Evolutionary conservation across 495 filamentous ascomycete genomes (phyloP), one percentile per base, ranked within the genome.

Genomic region (Tuber aestivum): DNA sequence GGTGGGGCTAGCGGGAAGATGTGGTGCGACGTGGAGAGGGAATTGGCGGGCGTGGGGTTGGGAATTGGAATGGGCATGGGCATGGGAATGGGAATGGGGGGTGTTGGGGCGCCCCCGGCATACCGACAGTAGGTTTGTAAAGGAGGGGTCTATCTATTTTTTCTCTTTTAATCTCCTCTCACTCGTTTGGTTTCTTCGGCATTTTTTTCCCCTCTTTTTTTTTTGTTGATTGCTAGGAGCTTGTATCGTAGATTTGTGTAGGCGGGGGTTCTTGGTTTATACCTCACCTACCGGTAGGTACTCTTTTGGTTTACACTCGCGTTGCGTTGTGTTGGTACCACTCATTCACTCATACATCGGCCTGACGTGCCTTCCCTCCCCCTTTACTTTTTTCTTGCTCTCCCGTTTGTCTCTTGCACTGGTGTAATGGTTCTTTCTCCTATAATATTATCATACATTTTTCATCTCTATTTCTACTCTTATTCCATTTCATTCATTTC

Each of bases 31-130:
- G 81, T 82, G 48, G 81, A 82, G 32, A 82, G 77, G 83, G 69
- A 81, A 82, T 32, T 85, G 85, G 40, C 87, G 84, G 85, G 86
- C 84, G 41, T 88, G 85, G 72, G 83, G 82, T 48, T 61, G n/a
- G 87, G 56, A 16, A 16, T 32, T 14, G 56, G 56, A 61, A 61
- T 61, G 23, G 50, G 50, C 14, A 32, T 61, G 50, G 50, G 50
- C 2, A 61, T 61, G 3, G 56, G 56, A 1, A 32, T 61, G n/a
- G 56, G 56, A 5, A 61, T 61, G 56, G 48, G 48, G 50, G n/a
- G 50, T 61, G 50, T 61, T 27, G n/a, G 50, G 50, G 90, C 56
- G 87, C 89, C 56, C 1, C 56, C 27, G 27, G 56, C 27, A 3
- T 65, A 65, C 35, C 27, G 56, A 14, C 56, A 65, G 14, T 65